Base-by-base conservation (phyloP, 257 asterid species). In the Voacanga thouarsii region DNA sequence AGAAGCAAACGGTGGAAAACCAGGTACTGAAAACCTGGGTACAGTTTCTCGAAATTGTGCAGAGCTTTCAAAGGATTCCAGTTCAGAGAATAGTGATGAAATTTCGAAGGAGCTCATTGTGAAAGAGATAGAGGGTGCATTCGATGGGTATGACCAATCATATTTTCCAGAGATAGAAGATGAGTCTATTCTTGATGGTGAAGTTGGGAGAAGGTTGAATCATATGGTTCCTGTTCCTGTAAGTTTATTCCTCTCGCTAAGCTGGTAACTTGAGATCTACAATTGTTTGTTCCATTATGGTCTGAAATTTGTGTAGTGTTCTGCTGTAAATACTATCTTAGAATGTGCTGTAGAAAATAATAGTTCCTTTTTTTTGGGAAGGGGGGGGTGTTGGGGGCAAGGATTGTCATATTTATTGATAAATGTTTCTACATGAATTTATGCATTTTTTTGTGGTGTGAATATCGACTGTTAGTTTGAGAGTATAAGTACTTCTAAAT, bases 221-320 rank as follows among this genome's bases (percentile, higher is more conserved):
- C 93, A 92, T 79, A 87, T 94, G 94, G 86, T 85, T 72, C 84
- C 98, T 5, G 82, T 90, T 72, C 91, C 97, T 79, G 98, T 94
- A 88, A 84, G 97, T 88, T 78, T 71, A n/a, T 79, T 66, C 37
- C 50, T 41, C 60, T 6, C 0, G 68, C 68, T 65, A 18, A 30
- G 11, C 33, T 65, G 71, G 71, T 33, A 12, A 30, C n/a, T 33
- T 7, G 45, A 30, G 44, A 33, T 65, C 7, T 65, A 30, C 47
- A 5, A 18, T 65, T 33, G 47, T 6, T 24, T 30, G 37, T 33
- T 63, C 69, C 69, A 63, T 63, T 28, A 63, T 28, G 12, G 33
- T 65, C 24, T 33, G 71, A 65, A 15, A 65, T 30, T 33, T 33
- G 3, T 21, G 1, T 64, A 65, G 21, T 45, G 5, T 53, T 53